Base-by-base conservation (phyloP, 2,329 filamentous ascomycete genomes). In the Shiraia sp. region DNA sequence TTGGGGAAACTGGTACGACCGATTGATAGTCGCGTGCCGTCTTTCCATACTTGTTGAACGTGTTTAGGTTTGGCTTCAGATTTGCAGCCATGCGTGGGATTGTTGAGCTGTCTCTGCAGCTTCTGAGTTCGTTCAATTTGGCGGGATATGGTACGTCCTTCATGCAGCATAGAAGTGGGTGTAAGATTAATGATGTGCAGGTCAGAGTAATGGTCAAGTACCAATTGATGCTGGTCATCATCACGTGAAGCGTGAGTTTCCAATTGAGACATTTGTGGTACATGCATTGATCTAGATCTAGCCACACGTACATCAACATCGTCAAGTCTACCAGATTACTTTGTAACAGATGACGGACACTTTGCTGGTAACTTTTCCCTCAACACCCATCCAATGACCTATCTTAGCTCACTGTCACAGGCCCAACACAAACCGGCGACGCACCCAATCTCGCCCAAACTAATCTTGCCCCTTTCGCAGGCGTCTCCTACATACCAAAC, bases 371-470 rank as follows among this genome's bases (percentile, higher is more conserved):
- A 44, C 42, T 10, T 28, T 16, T 14, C 36, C 17, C 25, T 10
- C n/a, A 13, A 8, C 10, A 3, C 6, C 19, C 9, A 10, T 12
- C 3, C 26, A 9, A 29, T 27, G 10, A 14, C 15, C 12, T 22
- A 37, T 30, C 46, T 55, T 5, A 4, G 19, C 19, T 22, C 8
- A 22, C 19, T 22, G 4, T 22, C 8, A 8, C 46, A 66, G 85
- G 85, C 1, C 85, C 85, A 26, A 88, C 83, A 4, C 76, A 82
- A n/a, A 90, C 86, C 1, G 87, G 87, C 10, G 72, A 70, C 41
- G 75, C 85, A 17, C 81, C 87, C 1, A 89, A 88, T 63, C 72
- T 90, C 42, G 87, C 86, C 1, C 80, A 88, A 69, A 88, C 82
- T 6, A 83, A 86, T 51, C 78, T 79, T 1, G 82, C 87, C 27